Conservation (phyloP, 257 asterid genomes). For the Agastache rugosa region DNA sequence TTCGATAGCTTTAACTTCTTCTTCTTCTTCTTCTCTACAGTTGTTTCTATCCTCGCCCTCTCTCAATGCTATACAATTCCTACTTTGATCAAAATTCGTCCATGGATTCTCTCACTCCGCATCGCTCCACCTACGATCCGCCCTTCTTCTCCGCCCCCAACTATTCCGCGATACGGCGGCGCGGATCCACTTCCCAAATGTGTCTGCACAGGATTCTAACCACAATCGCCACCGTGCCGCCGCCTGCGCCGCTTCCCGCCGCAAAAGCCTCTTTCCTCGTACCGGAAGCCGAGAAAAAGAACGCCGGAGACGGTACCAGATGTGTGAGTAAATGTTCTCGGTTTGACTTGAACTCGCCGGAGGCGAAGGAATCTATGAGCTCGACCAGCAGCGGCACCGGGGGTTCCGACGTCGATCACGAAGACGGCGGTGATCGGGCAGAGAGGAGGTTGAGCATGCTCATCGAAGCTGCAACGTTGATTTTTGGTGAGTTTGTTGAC, state of each 20-base stretch:
- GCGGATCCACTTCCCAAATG: conserved; percentile 52
- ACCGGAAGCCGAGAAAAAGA: neutral
- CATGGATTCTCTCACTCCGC: conserved; percentile 33
- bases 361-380: conserved; percentile 36
- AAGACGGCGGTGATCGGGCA: conserved; percentile 21
- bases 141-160: neutral
- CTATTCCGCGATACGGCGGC: neutral
- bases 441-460: conserved; percentile 40
- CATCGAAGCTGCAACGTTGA: conserved; percentile 49
- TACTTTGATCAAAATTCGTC: conserved; percentile 20
- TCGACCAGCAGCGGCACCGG: conserved; percentile 27
- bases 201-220: conserved; percentile 45
- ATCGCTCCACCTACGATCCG: conserved; percentile 19
- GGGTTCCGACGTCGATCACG: conserved; percentile 1
- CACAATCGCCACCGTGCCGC: conserved; percentile 43
- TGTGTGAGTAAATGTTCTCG: neutral
- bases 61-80: conserved; percentile 24
- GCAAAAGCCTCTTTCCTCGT: conserved; percentile 6
- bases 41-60: conserved; percentile 9
- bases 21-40: conserved; percentile 35
- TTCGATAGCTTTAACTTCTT: conserved; percentile 25
- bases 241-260: conserved; percentile 20
- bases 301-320: neutral
- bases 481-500: conserved; percentile 43
- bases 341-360: conserved; percentile 28